Evolutionary conservation across 2,329 filamentous ascomycete genomes (phyloP), one percentile per base, ranked within the genome.

Genomic region (Penicillium sp.): DNA sequence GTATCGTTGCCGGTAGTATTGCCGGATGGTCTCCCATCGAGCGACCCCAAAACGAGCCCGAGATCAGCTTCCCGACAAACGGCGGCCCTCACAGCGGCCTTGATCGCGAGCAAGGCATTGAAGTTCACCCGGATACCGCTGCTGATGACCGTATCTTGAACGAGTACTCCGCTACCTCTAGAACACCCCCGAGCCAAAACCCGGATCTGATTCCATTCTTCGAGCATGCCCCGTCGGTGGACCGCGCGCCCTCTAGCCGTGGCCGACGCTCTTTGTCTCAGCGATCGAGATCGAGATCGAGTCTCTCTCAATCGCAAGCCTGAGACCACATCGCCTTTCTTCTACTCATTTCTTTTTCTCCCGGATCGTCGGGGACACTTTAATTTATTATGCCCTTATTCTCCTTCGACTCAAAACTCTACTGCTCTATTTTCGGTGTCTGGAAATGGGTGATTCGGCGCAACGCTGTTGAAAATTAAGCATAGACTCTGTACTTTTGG

Each of bases 1-100:
- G 85, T 63, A 79, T 87, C 47, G 80, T 87, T 38, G 85, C 85
- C n/a, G 85, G 85, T 52, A 86, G 83, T 68, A 81, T 88, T 62
- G 84, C 80, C 41, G 85, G 84, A 41, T 87, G 83, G 84, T 87
- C 84, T 36, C 85, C 78, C 0, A 83, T 87, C 52, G 84, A 85
- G 59, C 75, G 81, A 40, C 6, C 8, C 53, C 59, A 52, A n/a
- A 49, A 34, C 16, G 57, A 53, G 8, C 23, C 53, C 5, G 57
- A 59, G 4, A 66, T 75, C 53, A 70, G 67, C 15, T 76, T 79
- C 60, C 71, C 74, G 1, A 64, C 70, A 25, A 68, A 67, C 39
- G 70, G 54, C 1, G 54, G 70, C 19, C 68, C 70, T 11, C 72
- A 75, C 47, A 72, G 73, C 8, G 76, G 75, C 0, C 59, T 79